These are phyloP conservation scores for Moricandia moricandioides DNA, from an alignment of 345 rosid species.

Conservation along the genomic window DNA sequence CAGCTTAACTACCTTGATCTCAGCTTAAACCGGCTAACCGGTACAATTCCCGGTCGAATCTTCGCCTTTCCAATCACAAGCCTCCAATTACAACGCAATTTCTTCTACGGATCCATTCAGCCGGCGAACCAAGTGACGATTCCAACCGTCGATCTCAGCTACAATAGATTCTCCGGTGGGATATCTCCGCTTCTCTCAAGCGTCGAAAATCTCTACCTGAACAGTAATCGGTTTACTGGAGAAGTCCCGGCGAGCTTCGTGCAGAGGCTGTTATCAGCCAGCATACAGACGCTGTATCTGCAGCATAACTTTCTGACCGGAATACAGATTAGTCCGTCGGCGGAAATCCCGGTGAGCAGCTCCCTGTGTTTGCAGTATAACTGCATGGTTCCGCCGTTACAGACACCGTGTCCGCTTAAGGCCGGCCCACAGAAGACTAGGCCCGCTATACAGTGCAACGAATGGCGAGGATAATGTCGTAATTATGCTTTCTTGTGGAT, in stretches of 20 bases:
- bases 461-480: constrained; percentile 53
- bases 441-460: constrained; percentile 73
- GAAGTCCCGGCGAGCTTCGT: constrained; percentile 79
- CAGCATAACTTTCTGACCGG: constrained; percentile 94
- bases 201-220: constrained; percentile 79
- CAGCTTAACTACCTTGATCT: no score
- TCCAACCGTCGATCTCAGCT: constrained; percentile 74
- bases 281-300: constrained; percentile 66
- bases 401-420: constrained; percentile 83
- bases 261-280: constrained; percentile 61
- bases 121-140: constrained; percentile 66
- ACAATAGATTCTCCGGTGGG: constrained; percentile 70
- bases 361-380: constrained; percentile 91
- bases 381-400: constrained; percentile 92
- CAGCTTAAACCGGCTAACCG: no score
- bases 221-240: constrained; percentile 87
- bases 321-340: constrained; percentile 85
- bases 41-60: no score
- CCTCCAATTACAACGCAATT: no score
- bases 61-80: no score
- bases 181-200: constrained; percentile 82
- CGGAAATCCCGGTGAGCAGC: constrained; percentile 74
- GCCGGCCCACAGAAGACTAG: constrained; percentile 77
- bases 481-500: not conserved
- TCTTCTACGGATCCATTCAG: constrained; percentile 62